Evolutionary conservation across 495 filamentous ascomycete species (phyloP), one percentile per base, ranked within the genome.

Genomic region (Podospora didyma): DNA sequence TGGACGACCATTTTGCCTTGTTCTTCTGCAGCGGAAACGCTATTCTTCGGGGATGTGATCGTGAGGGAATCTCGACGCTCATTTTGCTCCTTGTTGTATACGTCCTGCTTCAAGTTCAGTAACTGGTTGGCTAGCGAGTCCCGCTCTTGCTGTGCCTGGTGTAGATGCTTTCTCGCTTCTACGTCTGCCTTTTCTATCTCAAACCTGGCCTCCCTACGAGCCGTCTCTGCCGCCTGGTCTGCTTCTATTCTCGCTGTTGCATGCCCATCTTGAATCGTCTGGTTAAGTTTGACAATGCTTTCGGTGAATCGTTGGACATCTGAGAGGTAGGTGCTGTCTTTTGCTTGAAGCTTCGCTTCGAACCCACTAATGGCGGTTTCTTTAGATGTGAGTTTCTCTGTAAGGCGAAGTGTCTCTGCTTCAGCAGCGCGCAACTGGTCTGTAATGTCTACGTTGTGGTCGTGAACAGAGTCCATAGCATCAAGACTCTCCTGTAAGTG

Each of bases 211-310:
- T 63, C 58, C 7, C 44, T 51, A 0, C 62, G 56, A 23, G 52
- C 59, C 3, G 47, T 24, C 0, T 58, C 46, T 0, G 42, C 53
- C 0, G 62, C 31, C 23, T 57, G 20, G 7, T 52, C 35, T 2
- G n/a, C 45, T 23, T 22, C 24, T 4, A 14, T 2, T 23, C 24
- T 59, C 23, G 23, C 16, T n/a, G 16, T 46, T 6, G 31, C 24
- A 1, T 70, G 63, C 24, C 61, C 61, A 5, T 63, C 59, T 19
- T 53, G 51, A 3, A 70, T 4, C 14, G 51, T 16, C 26, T 69
- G 54, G 12, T 54, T 50, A 11, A 70, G 54, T 22, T 61, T 57
- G 4, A 49, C 28, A n/a, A 62, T 5, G 7, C 62, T 56, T 17
- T 45, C 11, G 20, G 52, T 35, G 28, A 59, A 56, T n/a, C 59